Percentiles rank a stretch among this genome's conserved stretches.
phyloP scores from a whole-genome alignment of 441 rosid species.

The Cnidoscolus chayamansa region DNA sequence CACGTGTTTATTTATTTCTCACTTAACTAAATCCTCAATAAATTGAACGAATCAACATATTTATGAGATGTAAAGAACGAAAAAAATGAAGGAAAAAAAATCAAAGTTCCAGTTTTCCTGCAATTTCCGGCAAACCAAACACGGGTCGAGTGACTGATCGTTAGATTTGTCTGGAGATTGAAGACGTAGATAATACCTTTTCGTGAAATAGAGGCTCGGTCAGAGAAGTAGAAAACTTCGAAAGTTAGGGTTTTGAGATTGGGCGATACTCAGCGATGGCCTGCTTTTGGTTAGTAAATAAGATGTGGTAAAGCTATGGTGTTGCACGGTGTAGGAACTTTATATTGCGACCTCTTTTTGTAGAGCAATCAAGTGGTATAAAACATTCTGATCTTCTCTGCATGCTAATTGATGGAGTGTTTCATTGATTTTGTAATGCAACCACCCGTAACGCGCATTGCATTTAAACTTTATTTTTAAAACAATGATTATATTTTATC shows the following conservation, averaged over 20 bases:
- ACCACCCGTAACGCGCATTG: not conserved
- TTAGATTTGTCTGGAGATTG: not conserved
- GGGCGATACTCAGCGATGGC: not conserved
- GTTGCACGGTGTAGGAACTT: not conserved
- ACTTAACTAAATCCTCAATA: not conserved
- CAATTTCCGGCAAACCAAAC: not conserved
- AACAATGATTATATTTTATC: no score
- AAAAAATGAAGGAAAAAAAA: not conserved
- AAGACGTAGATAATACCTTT: constrained; percentile 1
- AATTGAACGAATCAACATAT: not conserved
- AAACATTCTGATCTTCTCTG: not conserved
- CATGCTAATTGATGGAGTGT: not conserved
- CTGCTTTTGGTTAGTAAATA: not conserved
- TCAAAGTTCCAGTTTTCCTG: not conserved
- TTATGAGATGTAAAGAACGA: not conserved
- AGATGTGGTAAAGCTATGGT: not conserved
- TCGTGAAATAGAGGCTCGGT: not conserved
- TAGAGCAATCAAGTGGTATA: not conserved
- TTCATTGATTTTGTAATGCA: not conserved
- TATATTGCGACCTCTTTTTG: not conserved
- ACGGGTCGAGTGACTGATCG: not conserved
- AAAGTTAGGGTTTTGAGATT: constrained; percentile 24
- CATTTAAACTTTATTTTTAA: no score
- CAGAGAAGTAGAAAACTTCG: not conserved
- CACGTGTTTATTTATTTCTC: not conserved